These are phyloP conservation scores for Lichtheimia hyalospora DNA, from an alignment of 371 early-diverging fungal genomes.

Conservation along the genomic window DNA sequence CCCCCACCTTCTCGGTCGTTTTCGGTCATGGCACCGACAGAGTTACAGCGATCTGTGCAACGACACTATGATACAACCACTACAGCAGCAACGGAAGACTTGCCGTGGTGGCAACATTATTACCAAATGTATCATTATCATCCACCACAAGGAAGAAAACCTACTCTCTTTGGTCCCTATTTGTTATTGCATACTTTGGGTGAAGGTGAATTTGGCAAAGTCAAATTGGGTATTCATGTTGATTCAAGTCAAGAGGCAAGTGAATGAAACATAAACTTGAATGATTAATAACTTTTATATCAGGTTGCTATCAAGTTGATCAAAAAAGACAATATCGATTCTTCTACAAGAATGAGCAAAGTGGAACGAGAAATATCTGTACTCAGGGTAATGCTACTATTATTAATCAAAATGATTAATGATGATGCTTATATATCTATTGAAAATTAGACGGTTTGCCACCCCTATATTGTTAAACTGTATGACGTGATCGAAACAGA, in stretches of 20 bases:
- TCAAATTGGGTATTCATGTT: slow-evolving; percentile 94
- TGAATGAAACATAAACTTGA: no score
- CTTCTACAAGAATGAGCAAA: slow-evolving; percentile 74
- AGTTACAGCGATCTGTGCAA: slow-evolving; percentile 23
- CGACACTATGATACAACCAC: slow-evolving; percentile 22
- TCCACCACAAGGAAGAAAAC: slow-evolving; percentile 47
- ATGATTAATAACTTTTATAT: not conserved
- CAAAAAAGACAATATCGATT: slow-evolving; percentile 79
- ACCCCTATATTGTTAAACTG: slow-evolving; percentile 91
- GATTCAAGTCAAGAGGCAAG: slow-evolving; percentile 90
- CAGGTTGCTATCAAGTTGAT: slow-evolving; percentile 88
- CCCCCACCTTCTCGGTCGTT: slow-evolving; percentile 12
- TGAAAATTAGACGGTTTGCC: slow-evolving; percentile 71
- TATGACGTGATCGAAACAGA: slow-evolving; percentile 96
- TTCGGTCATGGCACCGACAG: slow-evolving; percentile 10
- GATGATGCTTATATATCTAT: not conserved
- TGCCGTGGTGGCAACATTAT: slow-evolving; percentile 50
- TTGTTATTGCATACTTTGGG: slow-evolving; percentile 94
- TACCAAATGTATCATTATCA: slow-evolving; percentile 47
- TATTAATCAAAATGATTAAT: not conserved
- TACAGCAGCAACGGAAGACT: slow-evolving; percentile 11
- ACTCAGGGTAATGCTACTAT: slow-evolving; percentile 73
- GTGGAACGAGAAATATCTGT: slow-evolving; percentile 84
- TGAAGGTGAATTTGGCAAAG: slow-evolving; percentile 98
- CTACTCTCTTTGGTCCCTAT: slow-evolving; percentile 91